Percentiles rank a stretch among this genome's conserved stretches.
Evolutionary conservation across 805 yeast genomes (phyloP).

Genomic region (Sugiyamaella lignohabitans): DNA sequence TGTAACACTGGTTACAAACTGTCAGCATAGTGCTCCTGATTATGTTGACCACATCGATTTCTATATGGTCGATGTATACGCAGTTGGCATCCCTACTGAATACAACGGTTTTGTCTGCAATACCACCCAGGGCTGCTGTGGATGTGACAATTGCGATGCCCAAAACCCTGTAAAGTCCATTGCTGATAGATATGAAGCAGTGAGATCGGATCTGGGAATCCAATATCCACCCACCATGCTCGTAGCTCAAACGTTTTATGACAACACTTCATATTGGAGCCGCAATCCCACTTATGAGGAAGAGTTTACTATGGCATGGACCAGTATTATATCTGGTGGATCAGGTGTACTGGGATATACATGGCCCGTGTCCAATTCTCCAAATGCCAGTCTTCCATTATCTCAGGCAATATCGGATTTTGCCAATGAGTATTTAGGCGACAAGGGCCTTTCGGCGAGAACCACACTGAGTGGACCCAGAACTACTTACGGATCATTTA

Average conservation of each 20-base stretch:
- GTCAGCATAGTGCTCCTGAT: constrained; percentile 11
- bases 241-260: constrained; percentile 14
- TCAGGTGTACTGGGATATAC: constrained; percentile 13
- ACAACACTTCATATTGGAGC: constrained; percentile 12
- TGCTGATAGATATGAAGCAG: constrained; percentile 7
- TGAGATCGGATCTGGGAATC: constrained; percentile 9
- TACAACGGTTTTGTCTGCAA: constrained; percentile 11
- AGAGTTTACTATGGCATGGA: constrained; percentile 13
- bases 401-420: constrained; percentile 10
- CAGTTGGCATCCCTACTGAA: constrained; percentile 10
- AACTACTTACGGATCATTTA: constrained; percentile 1
- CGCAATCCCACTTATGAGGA: constrained; percentile 12
- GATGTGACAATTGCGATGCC: constrained; percentile 12
- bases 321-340: constrained; percentile 9
- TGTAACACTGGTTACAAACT: constrained; percentile 11
- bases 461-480: constrained; percentile 12
- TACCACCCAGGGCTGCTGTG: constrained; percentile 13
- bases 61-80: constrained; percentile 12
- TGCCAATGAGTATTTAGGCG: constrained; percentile 3
- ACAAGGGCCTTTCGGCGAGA: constrained; percentile 1
- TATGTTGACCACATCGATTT: constrained; percentile 8
- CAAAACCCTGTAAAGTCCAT: constrained; percentile 9
- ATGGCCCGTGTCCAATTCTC: constrained; percentile 11
- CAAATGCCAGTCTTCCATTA: constrained; percentile 2
- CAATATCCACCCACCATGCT: constrained; percentile 11